Evolutionary conservation across 1,284 basidiomycete genomes (phyloP).

Genomic region (Chondrostereum purpureum): DNA sequence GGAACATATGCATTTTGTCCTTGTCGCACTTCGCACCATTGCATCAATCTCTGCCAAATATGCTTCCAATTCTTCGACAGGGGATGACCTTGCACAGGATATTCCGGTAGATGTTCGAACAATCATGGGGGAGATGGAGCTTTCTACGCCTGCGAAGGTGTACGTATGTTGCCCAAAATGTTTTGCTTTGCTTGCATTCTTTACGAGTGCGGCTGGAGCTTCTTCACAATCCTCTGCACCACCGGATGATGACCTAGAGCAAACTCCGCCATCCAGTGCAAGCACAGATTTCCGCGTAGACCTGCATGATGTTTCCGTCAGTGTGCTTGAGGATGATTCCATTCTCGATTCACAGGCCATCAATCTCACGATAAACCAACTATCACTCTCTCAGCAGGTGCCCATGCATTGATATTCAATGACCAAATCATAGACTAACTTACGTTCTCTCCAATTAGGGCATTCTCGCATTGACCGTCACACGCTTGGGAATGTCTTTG

Average conservation of each 20-base stretch:
- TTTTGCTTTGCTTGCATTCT: slow-evolving; percentile 84
- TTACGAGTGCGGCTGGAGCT: slow-evolving; percentile 57
- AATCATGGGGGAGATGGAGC: no score
- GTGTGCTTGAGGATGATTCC: slow-evolving; percentile 83
- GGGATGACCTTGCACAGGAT: no score
- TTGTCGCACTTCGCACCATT: no score
- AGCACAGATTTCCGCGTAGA: slow-evolving; percentile 83
- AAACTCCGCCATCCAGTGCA: slow-evolving; percentile 22
- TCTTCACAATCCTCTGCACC: slow-evolving; percentile 21
- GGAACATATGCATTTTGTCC: no score
- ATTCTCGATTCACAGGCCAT: slow-evolving; percentile 84
- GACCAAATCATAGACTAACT: background rate
- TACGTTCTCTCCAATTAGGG: slow-evolving; percentile 38
- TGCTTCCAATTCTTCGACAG: no score
- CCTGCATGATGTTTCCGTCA: slow-evolving; percentile 87
- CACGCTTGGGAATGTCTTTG: slow-evolving; percentile 90
- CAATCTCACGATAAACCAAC: slow-evolving; percentile 76
- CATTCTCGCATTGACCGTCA: slow-evolving; percentile 78
- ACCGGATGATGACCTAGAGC: slow-evolving; percentile 16
- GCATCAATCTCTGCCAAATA: no score
- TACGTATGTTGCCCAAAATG: no score
- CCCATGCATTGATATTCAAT: slow-evolving; percentile 7
- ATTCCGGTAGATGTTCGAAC: no score
- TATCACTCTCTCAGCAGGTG: slow-evolving; percentile 93
- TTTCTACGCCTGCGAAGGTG: no score